phyloP scores from a whole-genome alignment of 2,329 filamentous ascomycete species.

The Verticillium klebahnii region DNA sequence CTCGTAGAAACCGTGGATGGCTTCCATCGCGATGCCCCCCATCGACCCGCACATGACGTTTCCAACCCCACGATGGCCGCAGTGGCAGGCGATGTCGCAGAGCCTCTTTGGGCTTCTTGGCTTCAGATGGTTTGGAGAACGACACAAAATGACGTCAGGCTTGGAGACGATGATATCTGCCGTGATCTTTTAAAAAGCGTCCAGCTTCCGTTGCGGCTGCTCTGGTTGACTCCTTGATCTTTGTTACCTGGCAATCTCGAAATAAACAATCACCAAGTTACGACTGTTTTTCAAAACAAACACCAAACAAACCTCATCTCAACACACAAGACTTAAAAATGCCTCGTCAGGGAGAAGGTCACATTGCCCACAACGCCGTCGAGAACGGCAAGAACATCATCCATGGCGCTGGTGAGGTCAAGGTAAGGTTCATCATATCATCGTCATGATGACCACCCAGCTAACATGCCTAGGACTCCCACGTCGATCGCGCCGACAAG shows the following conservation, averaged over 20 bases:
- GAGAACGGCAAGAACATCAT: conserved; percentile 34
- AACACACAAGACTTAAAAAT: conserved; percentile 24
- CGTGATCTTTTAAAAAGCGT: background rate
- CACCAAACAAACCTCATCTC: background rate
- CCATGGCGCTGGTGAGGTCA: conserved; percentile 35
- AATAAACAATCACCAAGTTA: too few species aligned
- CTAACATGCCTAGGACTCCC: conserved; percentile 7
- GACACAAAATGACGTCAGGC: background rate
- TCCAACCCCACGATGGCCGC: background rate
- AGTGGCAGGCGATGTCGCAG: background rate
- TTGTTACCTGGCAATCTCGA: too few species aligned
- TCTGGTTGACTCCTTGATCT: background rate
- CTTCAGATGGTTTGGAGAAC: background rate
- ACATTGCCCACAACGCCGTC: conserved; percentile 38
- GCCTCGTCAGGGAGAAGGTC: conserved; percentile 46
- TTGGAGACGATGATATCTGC: background rate
- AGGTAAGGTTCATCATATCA: conserved; percentile 23
- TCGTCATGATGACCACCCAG: background rate
- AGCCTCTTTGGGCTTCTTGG: background rate
- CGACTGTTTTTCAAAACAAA: background rate
- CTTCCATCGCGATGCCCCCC: background rate
- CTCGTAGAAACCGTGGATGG: background rate
- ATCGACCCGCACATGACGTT: background rate
- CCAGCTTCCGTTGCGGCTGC: background rate
- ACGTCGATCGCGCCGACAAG: conserved; percentile 44